Conservation (phyloP, 78 protist genomes). For the Dictyostelium citrinum region DNA sequence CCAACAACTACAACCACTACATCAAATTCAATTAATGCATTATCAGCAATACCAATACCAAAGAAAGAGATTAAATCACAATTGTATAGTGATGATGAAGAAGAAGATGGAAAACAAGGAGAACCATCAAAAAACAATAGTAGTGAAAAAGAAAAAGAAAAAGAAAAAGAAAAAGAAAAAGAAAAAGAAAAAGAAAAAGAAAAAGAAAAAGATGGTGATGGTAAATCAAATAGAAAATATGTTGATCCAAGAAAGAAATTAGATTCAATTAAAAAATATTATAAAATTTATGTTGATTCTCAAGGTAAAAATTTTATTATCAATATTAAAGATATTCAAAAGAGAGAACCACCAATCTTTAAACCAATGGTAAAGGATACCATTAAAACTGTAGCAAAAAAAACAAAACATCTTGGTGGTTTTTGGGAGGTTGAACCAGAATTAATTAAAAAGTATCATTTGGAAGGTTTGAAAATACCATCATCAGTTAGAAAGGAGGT, state of each 20-base stretch:
- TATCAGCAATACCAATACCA: not conserved
- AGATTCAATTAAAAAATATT: not conserved
- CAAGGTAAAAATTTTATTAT: conserved; percentile 5
- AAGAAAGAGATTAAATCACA: not conserved
- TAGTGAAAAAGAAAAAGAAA: not conserved
- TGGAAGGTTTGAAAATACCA: conserved; percentile 9
- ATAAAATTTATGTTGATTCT: conserved; percentile 18
- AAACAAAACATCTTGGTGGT: conserved; percentile 44
- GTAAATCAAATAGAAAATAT: not conserved
- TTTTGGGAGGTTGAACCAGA: conserved; percentile 56
- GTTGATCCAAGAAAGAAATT: conserved; percentile 24
- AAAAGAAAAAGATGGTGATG: not conserved
- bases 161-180: not conserved
- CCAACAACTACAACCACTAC: not conserved
- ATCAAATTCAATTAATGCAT: not conserved
- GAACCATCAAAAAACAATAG: not conserved
- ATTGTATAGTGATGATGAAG: not conserved
- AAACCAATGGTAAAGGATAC: conserved; percentile 73
- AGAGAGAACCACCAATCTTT: conserved; percentile 61
- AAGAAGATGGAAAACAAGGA: not conserved
- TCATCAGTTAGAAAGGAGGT: not conserved
- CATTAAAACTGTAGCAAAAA: conserved; percentile 39
- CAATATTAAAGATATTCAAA: conserved; percentile 36
- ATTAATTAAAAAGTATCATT: not conserved
- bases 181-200: not conserved